Evolutionary conservation across 148 eudicot species (phyloP).

Genomic region (Chenopodium suecicum): DNA sequence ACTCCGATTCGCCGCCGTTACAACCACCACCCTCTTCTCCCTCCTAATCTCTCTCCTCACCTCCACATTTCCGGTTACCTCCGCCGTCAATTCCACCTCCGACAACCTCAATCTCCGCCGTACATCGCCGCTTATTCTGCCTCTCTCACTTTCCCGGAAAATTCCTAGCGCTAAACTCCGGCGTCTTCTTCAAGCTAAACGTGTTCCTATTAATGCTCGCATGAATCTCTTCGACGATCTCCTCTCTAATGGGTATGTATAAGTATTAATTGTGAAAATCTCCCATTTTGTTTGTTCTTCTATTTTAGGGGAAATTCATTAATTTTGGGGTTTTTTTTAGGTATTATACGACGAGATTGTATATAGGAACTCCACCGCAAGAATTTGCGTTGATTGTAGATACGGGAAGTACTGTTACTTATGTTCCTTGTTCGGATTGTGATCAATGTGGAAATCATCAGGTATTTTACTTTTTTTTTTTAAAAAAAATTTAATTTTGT

Average conservation of each 20-base stretch:
- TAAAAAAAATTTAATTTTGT: not conserved
- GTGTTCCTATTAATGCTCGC: slow-evolving; percentile 50
- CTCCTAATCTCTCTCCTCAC: slow-evolving; percentile 21
- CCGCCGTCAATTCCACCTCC: slow-evolving; percentile 24
- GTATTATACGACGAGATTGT: slow-evolving; percentile 79
- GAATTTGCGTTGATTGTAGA: slow-evolving; percentile 88
- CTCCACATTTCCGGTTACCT: slow-evolving; percentile 1
- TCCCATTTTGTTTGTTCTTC: not conserved
- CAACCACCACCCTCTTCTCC: slow-evolving; percentile 2
- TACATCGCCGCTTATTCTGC: slow-evolving; percentile 43
- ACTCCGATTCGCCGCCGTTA: slow-evolving; percentile 30
- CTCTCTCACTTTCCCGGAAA: slow-evolving; percentile 47
- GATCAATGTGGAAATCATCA: slow-evolving; percentile 91
- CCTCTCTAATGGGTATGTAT: slow-evolving; percentile 62
- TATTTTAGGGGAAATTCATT: not conserved
- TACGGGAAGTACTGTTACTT: slow-evolving; percentile 96
- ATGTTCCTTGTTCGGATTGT: slow-evolving; percentile 91
- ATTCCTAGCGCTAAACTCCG: slow-evolving; percentile 25
- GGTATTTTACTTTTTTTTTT: slow-evolving; percentile 35
- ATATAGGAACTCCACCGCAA: slow-evolving; percentile 93
- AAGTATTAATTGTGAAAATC: not conserved
- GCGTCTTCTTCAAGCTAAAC: slow-evolving; percentile 51
- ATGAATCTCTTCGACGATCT: slow-evolving; percentile 90
- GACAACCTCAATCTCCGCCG: slow-evolving; percentile 16
- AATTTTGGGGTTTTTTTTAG: slow-evolving; percentile 31